A percentile compares a stretch with the other conserved stretches of the same genome.
Conservation (phyloP, 1,284 basidiomycete species). For the Rhodotorula sp. region DNA sequence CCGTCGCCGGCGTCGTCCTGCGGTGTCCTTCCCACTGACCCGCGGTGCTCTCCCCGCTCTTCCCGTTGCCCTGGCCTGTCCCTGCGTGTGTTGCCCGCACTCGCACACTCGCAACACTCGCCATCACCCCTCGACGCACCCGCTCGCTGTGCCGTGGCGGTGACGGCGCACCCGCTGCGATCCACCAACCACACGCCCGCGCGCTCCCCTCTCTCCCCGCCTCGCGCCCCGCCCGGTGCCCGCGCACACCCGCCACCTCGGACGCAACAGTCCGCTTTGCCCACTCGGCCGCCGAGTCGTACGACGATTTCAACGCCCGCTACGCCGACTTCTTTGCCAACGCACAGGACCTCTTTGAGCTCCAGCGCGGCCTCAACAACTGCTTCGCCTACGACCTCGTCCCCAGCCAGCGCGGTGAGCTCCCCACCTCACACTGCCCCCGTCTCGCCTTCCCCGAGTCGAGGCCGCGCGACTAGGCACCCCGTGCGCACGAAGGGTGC, state of each 20-base stretch:
- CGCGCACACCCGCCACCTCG: background rate
- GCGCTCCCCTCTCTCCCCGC: background rate
- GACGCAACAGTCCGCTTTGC: conserved; percentile 37
- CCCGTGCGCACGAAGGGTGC: background rate
- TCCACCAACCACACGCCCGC: too few species aligned
- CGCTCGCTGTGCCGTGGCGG: background rate
- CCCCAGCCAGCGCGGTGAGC: conserved; percentile 66
- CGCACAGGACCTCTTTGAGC: conserved; percentile 94
- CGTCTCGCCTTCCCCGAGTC: too few species aligned
- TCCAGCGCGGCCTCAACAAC: conserved; percentile 97
- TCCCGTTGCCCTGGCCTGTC: background rate
- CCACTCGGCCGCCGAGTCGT: conserved; percentile 64
- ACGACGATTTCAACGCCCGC: conserved; percentile 89
- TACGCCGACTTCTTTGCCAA: conserved; percentile 91
- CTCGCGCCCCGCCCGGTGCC: background rate
- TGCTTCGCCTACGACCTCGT: conserved; percentile 99
- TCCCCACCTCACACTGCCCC: too few species aligned
- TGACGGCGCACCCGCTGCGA: too few species aligned
- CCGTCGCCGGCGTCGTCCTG: background rate
- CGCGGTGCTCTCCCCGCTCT: background rate
- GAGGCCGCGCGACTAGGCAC: too few species aligned
- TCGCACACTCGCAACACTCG: background rate
- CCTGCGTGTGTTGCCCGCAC: too few species aligned
- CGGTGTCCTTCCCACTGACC: background rate
- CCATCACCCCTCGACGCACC: background rate